These are phyloP conservation scores for Silybum marianum DNA, from an alignment of 129 eudicot genomes.

Conservation along the genomic window DNA sequence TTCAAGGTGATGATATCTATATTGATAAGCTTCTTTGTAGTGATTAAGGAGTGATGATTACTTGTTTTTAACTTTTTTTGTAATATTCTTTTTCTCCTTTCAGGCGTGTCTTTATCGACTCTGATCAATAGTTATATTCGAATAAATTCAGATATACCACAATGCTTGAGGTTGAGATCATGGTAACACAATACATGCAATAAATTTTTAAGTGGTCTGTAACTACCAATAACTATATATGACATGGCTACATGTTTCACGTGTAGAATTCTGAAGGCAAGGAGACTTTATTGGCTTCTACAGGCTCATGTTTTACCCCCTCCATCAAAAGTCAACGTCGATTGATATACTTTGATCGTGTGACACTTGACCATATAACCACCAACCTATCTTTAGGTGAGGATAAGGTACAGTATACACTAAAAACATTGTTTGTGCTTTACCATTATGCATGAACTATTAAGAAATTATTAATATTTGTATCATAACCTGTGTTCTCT, in stretches of 20 bases:
- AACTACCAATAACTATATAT: no score
- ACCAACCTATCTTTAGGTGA: constrained; percentile 57
- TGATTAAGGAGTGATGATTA: background rate
- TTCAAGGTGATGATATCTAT: constrained; percentile 40
- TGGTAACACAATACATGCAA: no score
- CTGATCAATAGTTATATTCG: constrained; percentile 44
- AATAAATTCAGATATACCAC: background rate
- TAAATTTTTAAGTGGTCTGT: no score
- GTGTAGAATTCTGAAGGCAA: no score
- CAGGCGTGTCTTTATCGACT: constrained; percentile 63
- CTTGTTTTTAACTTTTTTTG: no score
- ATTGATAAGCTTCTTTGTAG: background rate
- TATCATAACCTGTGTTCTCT: constrained; percentile 50
- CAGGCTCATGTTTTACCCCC: constrained; percentile 47
- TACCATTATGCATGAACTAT: no score
- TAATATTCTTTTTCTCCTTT: background rate
- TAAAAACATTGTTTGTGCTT: no score
- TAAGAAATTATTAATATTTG: background rate
- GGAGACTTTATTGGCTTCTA: no score
- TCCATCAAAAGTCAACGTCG: constrained; percentile 43
- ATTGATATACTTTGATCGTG: constrained; percentile 55
- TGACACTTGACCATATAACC: constrained; percentile 48
- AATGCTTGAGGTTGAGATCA: no score
- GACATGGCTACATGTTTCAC: no score
- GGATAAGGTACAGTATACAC: constrained; percentile 41